These are phyloP conservation scores for Debaryomyces sp. DNA, from an alignment of 1,139 yeast species.

Conservation along the genomic window DNA sequence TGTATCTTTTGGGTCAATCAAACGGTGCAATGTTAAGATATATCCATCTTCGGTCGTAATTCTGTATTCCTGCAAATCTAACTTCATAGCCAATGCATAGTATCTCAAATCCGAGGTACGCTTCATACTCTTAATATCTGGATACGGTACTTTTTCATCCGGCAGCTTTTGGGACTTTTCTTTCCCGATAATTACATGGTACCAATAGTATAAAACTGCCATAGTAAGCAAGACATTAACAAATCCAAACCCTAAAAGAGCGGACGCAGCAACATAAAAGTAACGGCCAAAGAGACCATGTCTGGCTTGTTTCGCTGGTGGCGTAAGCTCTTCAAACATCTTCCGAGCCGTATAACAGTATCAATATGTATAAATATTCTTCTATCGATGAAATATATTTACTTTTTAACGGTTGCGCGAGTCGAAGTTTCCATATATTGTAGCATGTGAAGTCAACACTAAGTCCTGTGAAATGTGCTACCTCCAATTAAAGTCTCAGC, in stretches of 20 bases:
- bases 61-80: conserved; percentile 59
- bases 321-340: conserved; percentile 25
- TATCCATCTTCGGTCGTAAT: conserved; percentile 84
- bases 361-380: conserved; percentile 1
- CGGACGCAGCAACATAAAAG: conserved; percentile 28
- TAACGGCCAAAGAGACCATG: conserved; percentile 22
- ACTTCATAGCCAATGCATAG: conserved; percentile 63
- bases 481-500: background rate
- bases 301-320: conserved; percentile 20
- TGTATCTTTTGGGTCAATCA: conserved; percentile 54
- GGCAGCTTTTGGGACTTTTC: conserved; percentile 22
- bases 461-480: background rate
- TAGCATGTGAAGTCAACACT: background rate
- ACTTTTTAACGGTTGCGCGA: background rate
- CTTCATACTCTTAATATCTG: conserved; percentile 32
- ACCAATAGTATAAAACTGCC: conserved; percentile 31
- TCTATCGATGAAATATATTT: background rate
- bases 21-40: conserved; percentile 62
- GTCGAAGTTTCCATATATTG: background rate
- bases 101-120: conserved; percentile 48
- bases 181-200: conserved; percentile 26
- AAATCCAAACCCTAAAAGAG: conserved; percentile 32
- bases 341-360: background rate
- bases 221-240: conserved; percentile 25
- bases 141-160: conserved; percentile 26